A percentile compares a stretch with the other conserved stretches of the same genome.
phyloP scores from a whole-genome alignment of 495 filamentous ascomycete species.

The Margaritispora aquatica region DNA sequence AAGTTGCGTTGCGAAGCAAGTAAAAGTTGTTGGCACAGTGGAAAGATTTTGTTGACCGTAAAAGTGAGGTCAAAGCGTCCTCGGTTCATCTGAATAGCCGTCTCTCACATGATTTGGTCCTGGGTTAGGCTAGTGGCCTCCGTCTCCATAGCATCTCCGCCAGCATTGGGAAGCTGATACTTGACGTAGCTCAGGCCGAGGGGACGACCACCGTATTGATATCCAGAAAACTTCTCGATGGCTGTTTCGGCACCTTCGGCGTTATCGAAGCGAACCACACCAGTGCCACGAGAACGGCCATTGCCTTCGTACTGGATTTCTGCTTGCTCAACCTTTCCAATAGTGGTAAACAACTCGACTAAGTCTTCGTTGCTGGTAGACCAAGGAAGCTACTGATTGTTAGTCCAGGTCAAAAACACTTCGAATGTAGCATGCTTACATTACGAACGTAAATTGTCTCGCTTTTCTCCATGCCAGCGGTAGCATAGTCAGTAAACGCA shows the following conservation, averaged over 20 bases:
- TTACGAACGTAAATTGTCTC: constrained; percentile 93
- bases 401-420: constrained; percentile 3
- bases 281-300: constrained; percentile 88
- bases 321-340: constrained; percentile 94
- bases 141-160: constrained; percentile 74
- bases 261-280: constrained; percentile 88
- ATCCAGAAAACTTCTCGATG: constrained; percentile 95
- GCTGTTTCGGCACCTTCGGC: constrained; percentile 83
- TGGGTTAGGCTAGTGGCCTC: constrained; percentile 78
- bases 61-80: neutral
- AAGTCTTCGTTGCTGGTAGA: constrained; percentile 97
- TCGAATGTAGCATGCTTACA: constrained; percentile 50
- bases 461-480: constrained; percentile 76
- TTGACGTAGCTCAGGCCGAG: constrained; percentile 89
- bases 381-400: constrained; percentile 73
- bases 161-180: constrained; percentile 61
- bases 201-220: constrained; percentile 93
- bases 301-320: constrained; percentile 98
- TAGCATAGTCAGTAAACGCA: constrained; percentile 91
- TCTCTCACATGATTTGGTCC: constrained; percentile 88
- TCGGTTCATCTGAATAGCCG: neutral
- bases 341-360: constrained; percentile 92
- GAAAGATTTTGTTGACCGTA: neutral
- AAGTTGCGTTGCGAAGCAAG: neutral
- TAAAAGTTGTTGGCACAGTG: constrained; percentile 5